Percentiles rank a stretch among this genome's conserved stretches.
Evolutionary conservation across 331 rosid species (phyloP).

Genomic region (Quercus tomentella): DNA sequence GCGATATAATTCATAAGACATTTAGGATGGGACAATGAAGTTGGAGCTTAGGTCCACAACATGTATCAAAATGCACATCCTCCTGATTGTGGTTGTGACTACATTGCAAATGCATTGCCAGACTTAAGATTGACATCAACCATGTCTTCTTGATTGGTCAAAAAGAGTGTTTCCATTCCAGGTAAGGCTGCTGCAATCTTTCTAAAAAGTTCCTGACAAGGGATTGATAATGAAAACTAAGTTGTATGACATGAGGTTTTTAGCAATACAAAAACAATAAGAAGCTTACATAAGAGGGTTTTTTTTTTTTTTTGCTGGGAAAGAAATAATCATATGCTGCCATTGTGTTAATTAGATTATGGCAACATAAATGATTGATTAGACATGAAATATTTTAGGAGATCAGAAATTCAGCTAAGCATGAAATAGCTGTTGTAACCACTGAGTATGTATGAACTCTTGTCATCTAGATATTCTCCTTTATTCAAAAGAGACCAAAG

Average conservation of each 20-base stretch:
- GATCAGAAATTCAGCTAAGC: not conserved
- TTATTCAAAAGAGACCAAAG: not conserved
- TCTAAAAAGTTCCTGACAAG: slow-evolving; percentile 66
- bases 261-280: not conserved
- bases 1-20: not conserved
- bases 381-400: not conserved
- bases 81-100: slow-evolving; percentile 61
- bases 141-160: slow-evolving; percentile 92
- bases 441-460: not conserved
- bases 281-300: not conserved
- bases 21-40: not conserved
- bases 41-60: not conserved
- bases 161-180: slow-evolving; percentile 88
- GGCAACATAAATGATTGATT: not conserved
- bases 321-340: not conserved
- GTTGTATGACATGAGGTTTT: not conserved
- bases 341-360: not conserved
- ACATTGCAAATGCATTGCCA: slow-evolving; percentile 28
- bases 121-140: slow-evolving; percentile 86
- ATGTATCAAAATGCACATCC: slow-evolving; percentile 64
- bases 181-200: slow-evolving; percentile 91
- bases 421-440: not conserved
- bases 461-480: not conserved
- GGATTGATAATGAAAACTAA: not conserved
- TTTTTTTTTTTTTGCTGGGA: not conserved